These are phyloP conservation scores for Andrographis paniculata DNA, from an alignment of 305 asterid species.

Conservation along the genomic window DNA sequence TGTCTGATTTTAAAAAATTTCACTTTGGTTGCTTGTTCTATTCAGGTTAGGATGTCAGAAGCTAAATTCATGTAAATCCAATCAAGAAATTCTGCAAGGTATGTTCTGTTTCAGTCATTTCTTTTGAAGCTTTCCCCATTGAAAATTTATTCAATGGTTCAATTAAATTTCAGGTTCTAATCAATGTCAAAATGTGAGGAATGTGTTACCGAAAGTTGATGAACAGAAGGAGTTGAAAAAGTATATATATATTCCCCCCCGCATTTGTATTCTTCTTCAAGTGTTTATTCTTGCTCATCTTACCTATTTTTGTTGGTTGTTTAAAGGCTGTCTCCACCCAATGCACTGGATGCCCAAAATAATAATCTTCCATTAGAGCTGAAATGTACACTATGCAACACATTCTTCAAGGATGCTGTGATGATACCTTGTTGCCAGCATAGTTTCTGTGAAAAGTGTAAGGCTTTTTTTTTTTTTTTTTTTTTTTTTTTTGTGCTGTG, in stretches of 20 bases:
- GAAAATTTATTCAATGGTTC: too few relatives aligned
- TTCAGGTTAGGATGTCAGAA: constrained; percentile 39
- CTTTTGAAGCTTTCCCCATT: neutral
- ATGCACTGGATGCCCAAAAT: constrained; percentile 32
- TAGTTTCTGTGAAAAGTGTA: constrained; percentile 86
- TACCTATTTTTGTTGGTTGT: constrained; percentile 22
- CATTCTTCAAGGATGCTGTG: constrained; percentile 77
- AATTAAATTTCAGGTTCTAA: constrained; percentile 39
- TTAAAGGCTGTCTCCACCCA: constrained; percentile 32
- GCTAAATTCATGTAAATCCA: constrained; percentile 21
- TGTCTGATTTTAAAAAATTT: too few relatives aligned
- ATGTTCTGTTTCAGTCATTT: constrained; percentile 4
- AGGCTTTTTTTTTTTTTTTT: too few relatives aligned
- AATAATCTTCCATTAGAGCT: constrained; percentile 48
- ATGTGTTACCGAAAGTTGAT: constrained; percentile 23
- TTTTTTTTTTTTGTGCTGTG: constrained; percentile 24
- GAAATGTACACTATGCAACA: constrained; percentile 66
- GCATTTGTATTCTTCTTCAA: constrained; percentile 4
- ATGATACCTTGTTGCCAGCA: constrained; percentile 98
- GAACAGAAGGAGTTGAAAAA: constrained; percentile 32
- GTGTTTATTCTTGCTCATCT: constrained; percentile 1
- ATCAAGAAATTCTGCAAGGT: constrained; percentile 36
- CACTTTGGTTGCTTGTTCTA: constrained; percentile 13
- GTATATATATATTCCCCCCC: constrained; percentile 25
- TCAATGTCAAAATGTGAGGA: constrained; percentile 27